phyloP scores from a whole-genome alignment of 495 filamentous ascomycete species.

The Neurospora sp. region DNA sequence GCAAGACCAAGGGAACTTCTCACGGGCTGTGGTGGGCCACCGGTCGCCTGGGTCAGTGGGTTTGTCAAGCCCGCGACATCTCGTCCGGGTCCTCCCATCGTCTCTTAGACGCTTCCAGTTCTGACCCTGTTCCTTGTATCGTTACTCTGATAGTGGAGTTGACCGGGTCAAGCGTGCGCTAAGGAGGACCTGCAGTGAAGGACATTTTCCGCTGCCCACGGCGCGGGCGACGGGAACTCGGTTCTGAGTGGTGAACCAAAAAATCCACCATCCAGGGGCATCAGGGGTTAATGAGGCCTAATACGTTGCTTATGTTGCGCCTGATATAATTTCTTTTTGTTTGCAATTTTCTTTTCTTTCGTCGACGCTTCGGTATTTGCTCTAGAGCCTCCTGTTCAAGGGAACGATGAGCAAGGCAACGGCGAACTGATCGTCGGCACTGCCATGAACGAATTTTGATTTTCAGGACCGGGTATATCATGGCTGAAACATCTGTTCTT shows the following conservation, averaged over 20 bases:
- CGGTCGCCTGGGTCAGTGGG: constrained; percentile 4
- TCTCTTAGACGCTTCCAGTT: neutral
- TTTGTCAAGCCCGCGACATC: neutral
- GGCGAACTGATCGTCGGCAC: neutral
- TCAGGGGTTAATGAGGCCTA: neutral
- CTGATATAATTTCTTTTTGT: neutral
- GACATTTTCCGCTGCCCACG: constrained; percentile 11
- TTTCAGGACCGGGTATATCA: neutral
- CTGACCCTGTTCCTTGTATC: constrained; percentile 16
- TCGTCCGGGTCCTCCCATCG: neutral
- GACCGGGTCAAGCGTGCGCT: constrained; percentile 12
- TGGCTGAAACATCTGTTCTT: neutral
- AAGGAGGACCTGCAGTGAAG: constrained; percentile 7
- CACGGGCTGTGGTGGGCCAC: constrained; percentile 5
- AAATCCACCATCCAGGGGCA: neutral
- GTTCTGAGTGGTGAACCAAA: neutral
- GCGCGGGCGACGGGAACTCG: neutral
- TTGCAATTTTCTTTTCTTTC: neutral
- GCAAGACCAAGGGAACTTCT: constrained; percentile 6
- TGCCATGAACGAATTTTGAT: neutral
- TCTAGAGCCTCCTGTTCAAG: neutral
- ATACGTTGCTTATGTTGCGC: neutral
- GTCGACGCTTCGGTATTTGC: neutral
- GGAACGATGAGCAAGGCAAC: neutral
- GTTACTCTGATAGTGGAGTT: constrained; percentile 14